phyloP scores from a whole-genome alignment of 371 early-diverging fungal genomes.

The Rhizopus stolonifer region DNA sequence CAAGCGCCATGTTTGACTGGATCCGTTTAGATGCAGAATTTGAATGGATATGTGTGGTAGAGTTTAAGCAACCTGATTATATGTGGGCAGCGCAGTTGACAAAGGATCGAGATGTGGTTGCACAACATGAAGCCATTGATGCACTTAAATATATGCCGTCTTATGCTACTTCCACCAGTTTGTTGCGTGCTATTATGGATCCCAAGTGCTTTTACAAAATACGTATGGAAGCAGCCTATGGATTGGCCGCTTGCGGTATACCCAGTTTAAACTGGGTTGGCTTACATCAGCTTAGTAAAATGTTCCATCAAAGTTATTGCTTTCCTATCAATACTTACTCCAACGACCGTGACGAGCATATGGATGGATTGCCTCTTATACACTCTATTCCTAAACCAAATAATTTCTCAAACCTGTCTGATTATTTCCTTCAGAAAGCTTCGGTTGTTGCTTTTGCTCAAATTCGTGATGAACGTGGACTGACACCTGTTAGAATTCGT shows the following conservation, averaged over 20 bases:
- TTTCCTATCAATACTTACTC: conserved; percentile 28
- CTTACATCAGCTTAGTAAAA: conserved; percentile 70
- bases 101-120: conserved; percentile 93
- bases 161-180: conserved; percentile 67
- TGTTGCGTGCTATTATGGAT: conserved; percentile 80
- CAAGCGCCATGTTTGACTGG: conserved; percentile 90
- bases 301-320: conserved; percentile 79
- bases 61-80: conserved; percentile 90
- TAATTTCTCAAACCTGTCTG: conserved; percentile 79
- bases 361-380: conserved; percentile 44
- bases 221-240: conserved; percentile 87
- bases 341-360: conserved; percentile 1
- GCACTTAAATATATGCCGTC: conserved; percentile 70
- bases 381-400: conserved; percentile 78
- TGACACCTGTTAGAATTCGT: conserved; percentile 66
- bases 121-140: conserved; percentile 90
- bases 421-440: conserved; percentile 90
- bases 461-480: conserved; percentile 65
- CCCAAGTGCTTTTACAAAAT: conserved; percentile 87
- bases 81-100: conserved; percentile 97
- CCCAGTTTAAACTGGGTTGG: conserved; percentile 67
- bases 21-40: conserved; percentile 95
- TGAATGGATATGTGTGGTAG: conserved; percentile 89
- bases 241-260: conserved; percentile 75
- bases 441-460: conserved; percentile 74